Evolutionary conservation across 768 basidiomycete genomes (phyloP), one percentile per base, ranked within the genome.

Genomic region (Mycena kentingensis): DNA sequence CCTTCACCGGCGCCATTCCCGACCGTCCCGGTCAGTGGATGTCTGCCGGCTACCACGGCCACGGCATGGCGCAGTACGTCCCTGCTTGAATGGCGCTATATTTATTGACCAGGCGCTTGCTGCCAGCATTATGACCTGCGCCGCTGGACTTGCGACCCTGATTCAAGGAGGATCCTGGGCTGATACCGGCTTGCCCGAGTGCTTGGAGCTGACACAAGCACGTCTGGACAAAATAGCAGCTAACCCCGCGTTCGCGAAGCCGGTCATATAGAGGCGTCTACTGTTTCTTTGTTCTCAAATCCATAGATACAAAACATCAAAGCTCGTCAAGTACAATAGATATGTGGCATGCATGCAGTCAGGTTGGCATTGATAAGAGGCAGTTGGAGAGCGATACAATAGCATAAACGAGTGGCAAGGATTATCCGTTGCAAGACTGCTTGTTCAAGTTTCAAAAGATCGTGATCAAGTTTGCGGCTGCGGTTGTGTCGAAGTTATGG

Each of bases 41-140:
- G 13, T 57, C 48, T 26, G 62, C 62, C 5, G 64, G 64, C 7
- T 57, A 58, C 41, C 60, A 60, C 31, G 63, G 63, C 5, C 63
- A 65, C 45, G 63, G 63, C 8, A 60, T 58, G 63, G 51, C 55
- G 19, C 39, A 44, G n/a, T n/a, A n/a, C n/a, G n/a, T n/a, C n/a
- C n/a, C n/a, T n/a, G n/a, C n/a, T n/a, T n/a, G n/a, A n/a, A n/a
- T n/a, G n/a, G n/a, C n/a, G n/a, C n/a, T n/a, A n/a, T n/a, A n/a
- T n/a, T n/a, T n/a, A n/a, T n/a, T n/a, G n/a, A n/a, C n/a, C n/a
- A n/a, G n/a, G n/a, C n/a, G n/a, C n/a, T n/a, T n/a, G n/a, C n/a
- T n/a, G n/a, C n/a, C n/a, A n/a, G n/a, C 22, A 51, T 57, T 3
- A 48, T 53, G 18, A 52, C 52, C 27, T 58, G 57, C 19, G 52